Evolutionary conservation across 805 yeast genomes (phyloP), one percentile per base, ranked within the genome.

Genomic region (Cyberlindnera suaveolens): DNA sequence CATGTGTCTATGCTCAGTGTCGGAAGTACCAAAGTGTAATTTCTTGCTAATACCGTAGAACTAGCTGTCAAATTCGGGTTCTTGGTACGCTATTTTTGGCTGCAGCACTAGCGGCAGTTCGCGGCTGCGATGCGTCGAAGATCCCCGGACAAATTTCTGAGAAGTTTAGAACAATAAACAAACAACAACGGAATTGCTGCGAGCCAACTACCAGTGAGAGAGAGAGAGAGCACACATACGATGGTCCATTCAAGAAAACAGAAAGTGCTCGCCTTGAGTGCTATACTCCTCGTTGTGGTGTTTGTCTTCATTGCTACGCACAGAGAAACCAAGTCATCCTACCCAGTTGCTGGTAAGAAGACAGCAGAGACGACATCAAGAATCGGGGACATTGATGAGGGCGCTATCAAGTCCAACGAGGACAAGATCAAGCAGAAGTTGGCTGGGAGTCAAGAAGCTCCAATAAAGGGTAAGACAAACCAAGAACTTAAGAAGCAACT

Each of bases 261-360:
- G 31, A 59, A 74, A 46, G 56, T 68, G 23, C 49, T 70, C n/a
- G 67, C 66, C 8, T 55, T 72, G 17, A 67, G 75, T 15, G 68
- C 74, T 4, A 52, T 68, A 32, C 55, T 66, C 6, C 50, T 72
- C 17, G 54, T 68, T 3, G 43, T 69, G 6, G 50, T 72, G 8
- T 59, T 72, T 39, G 49, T 70, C 23, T 52, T 70, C 15, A 58
- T 69, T 9, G 49, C 63, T 29, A 46, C 64, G 5, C 63, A 61
- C 48, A 51, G 40, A 32, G 34, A 10, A 26, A 26, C 31, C 7
- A 11, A n/a, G n/a, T 31, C 9, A 23, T 26, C n/a, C 29, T 11
- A 26, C 27, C 20, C 13, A 40, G 34, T 43, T 37, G 16, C 44
- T 26, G 27, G 29, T 34, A 15, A 34, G 35, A 18, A 35, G 16